Conservation (phyloP, 2,329 filamentous ascomycete genomes). For the Grosmannia clavigera region DNA sequence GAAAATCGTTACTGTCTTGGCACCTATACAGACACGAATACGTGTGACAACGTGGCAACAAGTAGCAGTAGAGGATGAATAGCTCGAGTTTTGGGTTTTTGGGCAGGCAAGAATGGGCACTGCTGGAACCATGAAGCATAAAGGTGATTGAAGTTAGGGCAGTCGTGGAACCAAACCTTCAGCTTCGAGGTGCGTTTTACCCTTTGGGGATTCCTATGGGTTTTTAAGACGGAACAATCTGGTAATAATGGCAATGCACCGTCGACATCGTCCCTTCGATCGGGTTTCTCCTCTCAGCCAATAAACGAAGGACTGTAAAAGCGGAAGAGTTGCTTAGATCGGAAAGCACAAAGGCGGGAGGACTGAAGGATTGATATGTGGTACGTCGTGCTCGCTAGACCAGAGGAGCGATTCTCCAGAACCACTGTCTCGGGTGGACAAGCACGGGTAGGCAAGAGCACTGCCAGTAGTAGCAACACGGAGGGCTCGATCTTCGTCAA, state of each 20-base stretch:
- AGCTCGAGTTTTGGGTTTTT: background rate
- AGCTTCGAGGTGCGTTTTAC: background rate
- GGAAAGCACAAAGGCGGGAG: background rate
- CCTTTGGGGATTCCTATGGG: background rate
- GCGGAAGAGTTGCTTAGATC: background rate
- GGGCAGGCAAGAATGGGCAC: background rate
- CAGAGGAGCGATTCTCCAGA: background rate
- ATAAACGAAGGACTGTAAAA: slow-evolving; percentile 1
- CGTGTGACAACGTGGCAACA: background rate
- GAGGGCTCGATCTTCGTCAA: too few relatives aligned
- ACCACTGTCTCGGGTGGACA: background rate
- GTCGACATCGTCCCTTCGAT: slow-evolving; percentile 8
- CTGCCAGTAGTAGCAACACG: too few relatives aligned
- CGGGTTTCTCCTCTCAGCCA: slow-evolving; percentile 5
- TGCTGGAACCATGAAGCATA: background rate
- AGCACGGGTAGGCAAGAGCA: background rate
- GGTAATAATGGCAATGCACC: background rate
- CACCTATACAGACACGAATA: background rate
- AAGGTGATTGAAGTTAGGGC: background rate
- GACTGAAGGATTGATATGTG: background rate
- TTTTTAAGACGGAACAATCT: slow-evolving; percentile 3
- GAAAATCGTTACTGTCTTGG: background rate
- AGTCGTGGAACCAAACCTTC: background rate
- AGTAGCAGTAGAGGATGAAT: background rate
- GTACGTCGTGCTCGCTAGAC: background rate